These are phyloP conservation scores for Bruguiera sexangula DNA, from an alignment of 345 rosid species.

Conservation along the genomic window DNA sequence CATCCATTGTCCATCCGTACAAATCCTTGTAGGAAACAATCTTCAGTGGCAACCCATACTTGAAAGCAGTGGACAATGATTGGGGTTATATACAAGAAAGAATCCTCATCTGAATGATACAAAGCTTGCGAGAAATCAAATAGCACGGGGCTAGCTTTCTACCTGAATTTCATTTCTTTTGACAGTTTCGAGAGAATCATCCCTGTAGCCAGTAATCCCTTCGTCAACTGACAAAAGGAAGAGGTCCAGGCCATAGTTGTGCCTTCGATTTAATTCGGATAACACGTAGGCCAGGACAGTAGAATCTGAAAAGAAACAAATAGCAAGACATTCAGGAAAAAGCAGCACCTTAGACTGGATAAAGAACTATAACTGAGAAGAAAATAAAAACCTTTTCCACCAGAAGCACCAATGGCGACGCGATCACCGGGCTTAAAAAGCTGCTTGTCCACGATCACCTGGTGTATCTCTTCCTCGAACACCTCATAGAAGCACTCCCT, in stretches of 20 bases:
- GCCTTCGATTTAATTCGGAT: constrained; percentile 70
- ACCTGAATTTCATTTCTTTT: constrained; percentile 90
- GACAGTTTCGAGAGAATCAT: constrained; percentile 91
- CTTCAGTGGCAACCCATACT: constrained; percentile 88
- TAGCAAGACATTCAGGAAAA: not conserved
- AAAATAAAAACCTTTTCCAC: constrained; percentile 69
- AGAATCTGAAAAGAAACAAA: constrained; percentile 55
- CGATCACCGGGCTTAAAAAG: constrained; percentile 79
- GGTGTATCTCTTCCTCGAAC: constrained; percentile 85
- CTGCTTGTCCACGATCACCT: constrained; percentile 56
- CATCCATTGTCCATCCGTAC: constrained; percentile 99
- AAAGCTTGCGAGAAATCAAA: not conserved
- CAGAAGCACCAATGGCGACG: constrained; percentile 85
- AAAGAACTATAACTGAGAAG: not conserved
- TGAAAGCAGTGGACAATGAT: constrained; percentile 4
- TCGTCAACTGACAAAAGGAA: constrained; percentile 90
- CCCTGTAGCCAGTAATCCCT: constrained; percentile 90
- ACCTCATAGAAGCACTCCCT: constrained; percentile 79
- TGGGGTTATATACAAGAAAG: not conserved
- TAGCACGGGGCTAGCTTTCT: not conserved
- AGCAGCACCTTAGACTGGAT: not conserved
- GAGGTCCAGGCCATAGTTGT: constrained; percentile 66
- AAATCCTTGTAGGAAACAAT: constrained; percentile 92
- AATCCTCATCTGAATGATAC: not conserved
- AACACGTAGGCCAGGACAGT: constrained; percentile 82